These are phyloP conservation scores for Leptographium lundbergii DNA, from an alignment of 2,329 filamentous ascomycete genomes.

Conservation along the genomic window DNA sequence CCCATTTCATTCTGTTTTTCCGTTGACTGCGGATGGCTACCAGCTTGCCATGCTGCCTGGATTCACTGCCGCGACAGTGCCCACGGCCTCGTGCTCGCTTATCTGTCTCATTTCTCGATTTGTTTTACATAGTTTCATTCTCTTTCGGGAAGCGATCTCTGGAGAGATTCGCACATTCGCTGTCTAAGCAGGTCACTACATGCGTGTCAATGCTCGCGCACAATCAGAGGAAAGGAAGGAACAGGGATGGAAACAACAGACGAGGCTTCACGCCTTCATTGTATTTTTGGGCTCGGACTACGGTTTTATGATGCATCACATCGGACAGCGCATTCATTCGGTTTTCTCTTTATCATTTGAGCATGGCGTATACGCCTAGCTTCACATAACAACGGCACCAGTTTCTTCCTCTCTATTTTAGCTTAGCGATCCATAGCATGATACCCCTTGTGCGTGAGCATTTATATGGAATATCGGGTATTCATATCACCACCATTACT, in stretches of 20 bases:
- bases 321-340: neutral
- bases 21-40: neutral
- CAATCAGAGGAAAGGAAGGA: neutral
- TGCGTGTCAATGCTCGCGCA: neutral
- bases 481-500: neutral
- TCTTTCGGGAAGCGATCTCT: neutral
- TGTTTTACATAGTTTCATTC: neutral
- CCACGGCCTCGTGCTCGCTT: neutral
- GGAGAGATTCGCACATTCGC: neutral
- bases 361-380: too few relatives aligned
- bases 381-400: neutral
- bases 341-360: neutral
- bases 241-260: neutral
- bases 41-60: neutral
- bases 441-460: slow-evolving; percentile 1
- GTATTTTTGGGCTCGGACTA: neutral
- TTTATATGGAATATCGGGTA: neutral
- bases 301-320: neutral
- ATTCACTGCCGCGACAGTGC: neutral
- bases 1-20: neutral
- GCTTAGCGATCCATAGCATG: slow-evolving; percentile 1
- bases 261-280: neutral
- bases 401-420: too few relatives aligned
- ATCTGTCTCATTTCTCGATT: neutral
- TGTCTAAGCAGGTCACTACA: neutral